A percentile compares a stretch with the other conserved stretches of the same genome.
Evolutionary conservation across 2,329 filamentous ascomycete genomes (phyloP).

Genomic region (Aspergillus cejpii): DNA sequence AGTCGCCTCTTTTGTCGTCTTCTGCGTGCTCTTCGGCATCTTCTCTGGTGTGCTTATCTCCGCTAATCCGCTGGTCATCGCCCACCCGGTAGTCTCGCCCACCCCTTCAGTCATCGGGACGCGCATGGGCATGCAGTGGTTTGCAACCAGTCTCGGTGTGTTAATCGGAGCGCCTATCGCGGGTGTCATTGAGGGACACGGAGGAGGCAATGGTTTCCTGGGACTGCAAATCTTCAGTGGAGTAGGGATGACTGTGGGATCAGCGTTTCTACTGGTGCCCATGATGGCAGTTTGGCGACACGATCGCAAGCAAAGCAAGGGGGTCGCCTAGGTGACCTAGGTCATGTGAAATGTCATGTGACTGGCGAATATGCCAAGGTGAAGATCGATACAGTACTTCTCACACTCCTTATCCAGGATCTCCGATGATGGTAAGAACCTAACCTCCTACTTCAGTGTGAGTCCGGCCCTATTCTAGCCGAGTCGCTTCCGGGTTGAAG

Average conservation of each 20-base stretch:
- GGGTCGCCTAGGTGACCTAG: too few relatives aligned
- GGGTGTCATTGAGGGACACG: slow-evolving; percentile 1
- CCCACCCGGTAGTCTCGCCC: slow-evolving; percentile 9
- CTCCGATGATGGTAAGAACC: too few relatives aligned
- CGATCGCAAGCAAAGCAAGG: background rate
- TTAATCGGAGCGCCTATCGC: slow-evolving; percentile 8
- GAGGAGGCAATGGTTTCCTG: background rate
- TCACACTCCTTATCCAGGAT: too few relatives aligned
- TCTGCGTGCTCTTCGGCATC: slow-evolving; percentile 5
- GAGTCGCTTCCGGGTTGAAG: too few relatives aligned
- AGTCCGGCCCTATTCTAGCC: too few relatives aligned
- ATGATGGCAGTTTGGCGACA: slow-evolving; percentile 2
- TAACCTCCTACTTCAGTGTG: too few relatives aligned
- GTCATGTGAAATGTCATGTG: too few relatives aligned
- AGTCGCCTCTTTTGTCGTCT: slow-evolving; percentile 1
- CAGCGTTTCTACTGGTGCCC: slow-evolving; percentile 1
- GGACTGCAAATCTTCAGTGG: slow-evolving; percentile 6
- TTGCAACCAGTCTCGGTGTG: slow-evolving; percentile 4
- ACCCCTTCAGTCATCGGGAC: slow-evolving; percentile 4
- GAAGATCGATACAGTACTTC: too few relatives aligned
- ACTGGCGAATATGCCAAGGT: too few relatives aligned
- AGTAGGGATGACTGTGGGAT: background rate
- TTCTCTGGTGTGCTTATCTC: slow-evolving; percentile 5
- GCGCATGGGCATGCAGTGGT: slow-evolving; percentile 10
- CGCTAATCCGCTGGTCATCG: slow-evolving; percentile 6